Evolutionary conservation across 1,284 basidiomycete species (phyloP).

Genomic region (Sporisorium reilianum): DNA sequence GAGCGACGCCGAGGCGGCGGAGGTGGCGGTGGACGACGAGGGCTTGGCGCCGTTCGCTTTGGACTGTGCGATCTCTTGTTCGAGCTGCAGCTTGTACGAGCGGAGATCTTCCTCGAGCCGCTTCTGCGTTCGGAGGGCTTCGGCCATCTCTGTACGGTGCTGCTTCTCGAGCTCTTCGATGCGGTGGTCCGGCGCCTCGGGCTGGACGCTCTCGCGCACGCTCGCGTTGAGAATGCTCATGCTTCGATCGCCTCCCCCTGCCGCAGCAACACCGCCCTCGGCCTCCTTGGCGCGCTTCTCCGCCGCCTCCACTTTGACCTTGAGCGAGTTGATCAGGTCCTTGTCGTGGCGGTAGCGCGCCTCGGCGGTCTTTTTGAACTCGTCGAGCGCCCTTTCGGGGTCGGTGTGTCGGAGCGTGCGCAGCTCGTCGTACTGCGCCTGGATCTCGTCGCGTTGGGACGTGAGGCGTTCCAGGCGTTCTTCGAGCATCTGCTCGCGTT

Average conservation of each 20-base stretch:
- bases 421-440: constrained; percentile 64
- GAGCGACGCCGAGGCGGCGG: constrained; percentile 18
- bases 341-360: constrained; percentile 53
- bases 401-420: constrained; percentile 55
- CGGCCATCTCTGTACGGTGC: constrained; percentile 36
- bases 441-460: constrained; percentile 60
- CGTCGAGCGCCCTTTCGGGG: constrained; percentile 56
- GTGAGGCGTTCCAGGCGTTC: constrained; percentile 45
- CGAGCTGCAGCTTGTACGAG: constrained; percentile 46
- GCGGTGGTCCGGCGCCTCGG: constrained; percentile 12
- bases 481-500: constrained; percentile 52
- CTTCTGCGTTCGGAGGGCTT: constrained; percentile 21
- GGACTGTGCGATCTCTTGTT: constrained; percentile 47
- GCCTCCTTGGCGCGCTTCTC: constrained; percentile 40
- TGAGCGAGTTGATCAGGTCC: constrained; percentile 45
- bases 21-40: background rate
- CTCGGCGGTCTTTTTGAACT: constrained; percentile 57
- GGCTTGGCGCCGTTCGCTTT: constrained; percentile 16
- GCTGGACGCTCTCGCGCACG: constrained; percentile 35
- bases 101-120: constrained; percentile 44
- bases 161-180: constrained; percentile 39
- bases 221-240: constrained; percentile 43
- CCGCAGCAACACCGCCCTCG: constrained; percentile 4
- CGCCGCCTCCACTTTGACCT: constrained; percentile 47
- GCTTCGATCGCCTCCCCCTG: constrained; percentile 27